Base-by-base conservation (phyloP, 306 rosid species). In the Aeschynomene evenia region DNA sequence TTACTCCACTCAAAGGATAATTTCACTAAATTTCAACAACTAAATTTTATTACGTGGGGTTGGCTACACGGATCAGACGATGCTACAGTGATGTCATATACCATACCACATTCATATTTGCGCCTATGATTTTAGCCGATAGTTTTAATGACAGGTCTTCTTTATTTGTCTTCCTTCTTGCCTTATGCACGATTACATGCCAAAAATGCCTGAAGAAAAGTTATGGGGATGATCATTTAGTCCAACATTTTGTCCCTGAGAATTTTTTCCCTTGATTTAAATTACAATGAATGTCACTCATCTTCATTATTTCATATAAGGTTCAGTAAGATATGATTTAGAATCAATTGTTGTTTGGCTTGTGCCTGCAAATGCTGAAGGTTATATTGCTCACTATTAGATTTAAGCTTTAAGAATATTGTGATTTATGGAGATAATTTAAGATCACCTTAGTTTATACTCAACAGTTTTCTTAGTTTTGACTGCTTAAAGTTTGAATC, bases 191-290 rank as follows among this genome's bases (percentile, higher is more conserved):
- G 16, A 60, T 6, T 1, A 50, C 29, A 31, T 56, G 18, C 31
- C 75, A 45, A 63, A 53, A 54, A 57, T 36, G 26, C 59, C 67
- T 24, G 9, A n/a, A 21, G 19, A 64, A 31, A 15, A 34, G 64
- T 73, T 62, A 29, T 43, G 39, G 80, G 78, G 62, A 64, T 34
- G 59, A 55, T 53, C 68, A 46, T 54, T 72, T 72, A 22, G 64
- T 81, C 67, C 66, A 55, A 39, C 68, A 57, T 54, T 66, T 70
- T 29, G 66, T 81, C 67, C 61, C 19, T 5, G 19, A 46, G 46
- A 65, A 65, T 21, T 43, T 19, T 0, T 23, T 23, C 51, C 50
- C 33, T 24, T 28, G 2, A n/a, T 68, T 49, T 28, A 51, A 13
- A 45, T 28, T 21, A 10, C 52, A 33, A 12, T 57, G 33, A 22